phyloP scores from a whole-genome alignment of 73 alveolate species.

The Tetrahymena malaccensis region DNA sequence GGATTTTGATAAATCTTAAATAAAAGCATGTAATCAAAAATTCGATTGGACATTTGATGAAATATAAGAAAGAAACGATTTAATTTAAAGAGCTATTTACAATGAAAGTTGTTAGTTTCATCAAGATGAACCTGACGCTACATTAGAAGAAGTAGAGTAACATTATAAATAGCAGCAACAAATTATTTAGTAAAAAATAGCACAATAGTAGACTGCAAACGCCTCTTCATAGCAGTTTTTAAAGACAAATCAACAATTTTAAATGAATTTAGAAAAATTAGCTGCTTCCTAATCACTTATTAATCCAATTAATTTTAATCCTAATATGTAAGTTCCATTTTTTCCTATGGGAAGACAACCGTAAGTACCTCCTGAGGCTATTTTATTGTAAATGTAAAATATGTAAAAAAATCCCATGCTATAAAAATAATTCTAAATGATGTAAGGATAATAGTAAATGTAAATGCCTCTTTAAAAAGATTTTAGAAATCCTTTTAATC shows the following conservation, averaged over 20 bases:
- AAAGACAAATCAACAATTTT: neutral
- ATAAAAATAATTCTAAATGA: neutral
- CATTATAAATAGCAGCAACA: neutral
- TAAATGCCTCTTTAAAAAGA: neutral
- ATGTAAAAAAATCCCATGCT: neutral
- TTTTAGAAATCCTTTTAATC: neutral
- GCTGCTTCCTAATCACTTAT: neutral
- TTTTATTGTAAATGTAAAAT: neutral
- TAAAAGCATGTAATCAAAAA: slow-evolving; percentile 31
- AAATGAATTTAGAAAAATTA: neutral
- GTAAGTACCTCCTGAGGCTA: neutral
- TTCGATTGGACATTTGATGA: slow-evolving; percentile 86
- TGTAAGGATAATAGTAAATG: neutral
- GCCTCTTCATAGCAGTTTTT: neutral
- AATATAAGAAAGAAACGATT: slow-evolving; percentile 63
- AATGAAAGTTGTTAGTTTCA: slow-evolving; percentile 41
- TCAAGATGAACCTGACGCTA: neutral
- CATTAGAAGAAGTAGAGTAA: neutral
- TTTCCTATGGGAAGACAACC: neutral
- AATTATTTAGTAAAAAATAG: neutral
- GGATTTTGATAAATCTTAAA: slow-evolving; percentile 4
- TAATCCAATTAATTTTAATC: neutral
- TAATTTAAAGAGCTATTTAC: slow-evolving; percentile 57
- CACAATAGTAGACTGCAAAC: neutral
- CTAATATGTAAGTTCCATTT: neutral